A percentile compares a stretch with the other conserved stretches of the same genome.
phyloP scores from a whole-genome alignment of 169 alveolate genomes.

The Cyclospora cayetanensis region DNA sequence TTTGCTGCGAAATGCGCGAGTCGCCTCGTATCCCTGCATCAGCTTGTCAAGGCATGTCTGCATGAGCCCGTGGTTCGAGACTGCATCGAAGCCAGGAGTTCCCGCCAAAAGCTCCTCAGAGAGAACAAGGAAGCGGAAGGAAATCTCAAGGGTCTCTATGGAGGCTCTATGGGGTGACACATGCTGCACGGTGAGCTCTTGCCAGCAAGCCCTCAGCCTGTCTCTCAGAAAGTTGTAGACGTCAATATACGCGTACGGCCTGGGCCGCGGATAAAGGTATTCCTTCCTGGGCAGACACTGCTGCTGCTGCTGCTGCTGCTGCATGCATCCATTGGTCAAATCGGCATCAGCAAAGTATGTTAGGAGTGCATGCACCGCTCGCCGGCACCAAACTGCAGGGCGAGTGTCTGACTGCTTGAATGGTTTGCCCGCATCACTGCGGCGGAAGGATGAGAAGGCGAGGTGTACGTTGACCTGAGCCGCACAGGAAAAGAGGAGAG shows the following conservation, averaged over 20 bases:
- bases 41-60: constrained; percentile 85
- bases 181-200: constrained; percentile 88
- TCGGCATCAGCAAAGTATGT: constrained; percentile 85
- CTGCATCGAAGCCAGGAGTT: constrained; percentile 80
- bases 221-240: constrained; percentile 86
- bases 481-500: too few species aligned
- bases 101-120: constrained; percentile 81
- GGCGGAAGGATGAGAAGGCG: constrained; percentile 85
- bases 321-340: constrained; percentile 50
- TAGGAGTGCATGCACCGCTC: constrained; percentile 81
- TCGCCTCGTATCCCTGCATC: constrained; percentile 87
- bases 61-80: constrained; percentile 81
- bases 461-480: constrained; percentile 78
- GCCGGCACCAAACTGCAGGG: constrained; percentile 87
- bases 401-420: constrained; percentile 83
- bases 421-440: constrained; percentile 87
- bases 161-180: constrained; percentile 85
- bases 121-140: constrained; percentile 82
- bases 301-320: constrained; percentile 51
- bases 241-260: constrained; percentile 80
- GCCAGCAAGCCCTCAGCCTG: constrained; percentile 88
- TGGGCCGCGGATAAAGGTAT: constrained; percentile 74
- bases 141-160: constrained; percentile 85
- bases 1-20: constrained; percentile 66
- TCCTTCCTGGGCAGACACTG: neutral